Evolutionary conservation across 2,329 filamentous ascomycete species (phyloP).

Genomic region (Fusarium nodosum): DNA sequence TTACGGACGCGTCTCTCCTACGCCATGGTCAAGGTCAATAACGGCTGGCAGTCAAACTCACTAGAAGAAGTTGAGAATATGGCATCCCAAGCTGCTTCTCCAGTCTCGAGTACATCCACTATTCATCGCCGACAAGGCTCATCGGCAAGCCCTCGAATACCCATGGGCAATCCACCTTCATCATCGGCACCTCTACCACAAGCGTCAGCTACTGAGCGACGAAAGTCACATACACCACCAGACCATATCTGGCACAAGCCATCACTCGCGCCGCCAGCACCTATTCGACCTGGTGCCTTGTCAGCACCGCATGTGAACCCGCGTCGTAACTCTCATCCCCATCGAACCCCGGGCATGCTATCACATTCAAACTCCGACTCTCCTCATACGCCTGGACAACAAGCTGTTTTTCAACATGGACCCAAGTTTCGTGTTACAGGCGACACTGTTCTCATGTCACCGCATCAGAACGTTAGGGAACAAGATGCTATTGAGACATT

Average conservation of each 20-base stretch:
- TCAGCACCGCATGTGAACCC: constrained; percentile 55
- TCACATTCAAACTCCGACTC: constrained; percentile 64
- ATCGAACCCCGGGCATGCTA: constrained; percentile 64
- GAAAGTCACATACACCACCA: constrained; percentile 57
- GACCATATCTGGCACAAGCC: constrained; percentile 54
- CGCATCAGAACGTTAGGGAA: constrained; percentile 74
- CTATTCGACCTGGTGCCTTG: constrained; percentile 64
- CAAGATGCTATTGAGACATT: constrained; percentile 86
- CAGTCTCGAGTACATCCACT: constrained; percentile 70
- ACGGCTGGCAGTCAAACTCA: constrained; percentile 85
- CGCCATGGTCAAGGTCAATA: constrained; percentile 92
- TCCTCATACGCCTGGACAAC: constrained; percentile 59
- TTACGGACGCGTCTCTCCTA: constrained; percentile 89
- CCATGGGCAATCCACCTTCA: constrained; percentile 45
- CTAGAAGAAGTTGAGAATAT: constrained; percentile 83
- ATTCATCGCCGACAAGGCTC: constrained; percentile 64
- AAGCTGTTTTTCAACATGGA: constrained; percentile 49
- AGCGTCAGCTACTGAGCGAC: constrained; percentile 45
- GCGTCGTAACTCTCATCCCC: constrained; percentile 65
- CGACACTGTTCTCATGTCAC: constrained; percentile 74
- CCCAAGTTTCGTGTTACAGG: constrained; percentile 54
- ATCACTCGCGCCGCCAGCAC: constrained; percentile 66
- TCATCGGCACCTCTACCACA: constrained; percentile 53
- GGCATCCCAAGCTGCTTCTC: constrained; percentile 76
- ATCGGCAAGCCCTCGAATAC: constrained; percentile 68